Conservation (phyloP, 352 stramenopile genomes). For the Phytophthora colocasiae region DNA sequence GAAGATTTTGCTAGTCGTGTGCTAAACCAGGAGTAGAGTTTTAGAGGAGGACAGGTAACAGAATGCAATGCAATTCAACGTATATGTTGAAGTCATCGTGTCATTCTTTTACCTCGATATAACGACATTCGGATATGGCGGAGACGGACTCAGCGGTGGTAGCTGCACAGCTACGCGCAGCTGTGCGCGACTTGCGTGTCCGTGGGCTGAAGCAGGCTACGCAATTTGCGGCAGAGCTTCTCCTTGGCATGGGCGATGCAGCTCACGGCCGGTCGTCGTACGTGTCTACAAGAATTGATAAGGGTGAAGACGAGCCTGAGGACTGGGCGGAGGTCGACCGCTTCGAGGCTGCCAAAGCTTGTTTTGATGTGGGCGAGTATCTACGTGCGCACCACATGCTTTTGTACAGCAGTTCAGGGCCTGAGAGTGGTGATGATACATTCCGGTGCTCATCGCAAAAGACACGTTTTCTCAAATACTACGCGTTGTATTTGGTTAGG, state of each 20-base stretch:
- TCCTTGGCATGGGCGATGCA: constrained; percentile 67
- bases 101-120: too few relatives aligned
- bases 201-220: constrained; percentile 74
- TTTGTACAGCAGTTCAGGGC: background rate
- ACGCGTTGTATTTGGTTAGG: constrained; percentile 75
- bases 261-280: constrained; percentile 19
- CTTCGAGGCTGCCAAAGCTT: constrained; percentile 73
- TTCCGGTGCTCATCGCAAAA: constrained; percentile 31
- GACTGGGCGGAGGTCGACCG: constrained; percentile 42
- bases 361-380: constrained; percentile 79
- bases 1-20: constrained; percentile 36
- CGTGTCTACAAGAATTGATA: constrained; percentile 2
- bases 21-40: constrained; percentile 13
- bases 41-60: constrained; percentile 6
- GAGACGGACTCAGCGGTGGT: constrained; percentile 29
- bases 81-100: background rate
- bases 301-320: constrained; percentile 17
- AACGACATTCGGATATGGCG: constrained; percentile 2
- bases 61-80: too few relatives aligned
- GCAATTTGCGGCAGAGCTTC: constrained; percentile 77
- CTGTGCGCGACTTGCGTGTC: constrained; percentile 55
- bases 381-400: constrained; percentile 78
- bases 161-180: constrained; percentile 56
- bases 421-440: background rate
- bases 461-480: constrained; percentile 78